Base-by-base conservation (phyloP, 352 stramenopile species). In the Salisapilia sapeloensis region DNA sequence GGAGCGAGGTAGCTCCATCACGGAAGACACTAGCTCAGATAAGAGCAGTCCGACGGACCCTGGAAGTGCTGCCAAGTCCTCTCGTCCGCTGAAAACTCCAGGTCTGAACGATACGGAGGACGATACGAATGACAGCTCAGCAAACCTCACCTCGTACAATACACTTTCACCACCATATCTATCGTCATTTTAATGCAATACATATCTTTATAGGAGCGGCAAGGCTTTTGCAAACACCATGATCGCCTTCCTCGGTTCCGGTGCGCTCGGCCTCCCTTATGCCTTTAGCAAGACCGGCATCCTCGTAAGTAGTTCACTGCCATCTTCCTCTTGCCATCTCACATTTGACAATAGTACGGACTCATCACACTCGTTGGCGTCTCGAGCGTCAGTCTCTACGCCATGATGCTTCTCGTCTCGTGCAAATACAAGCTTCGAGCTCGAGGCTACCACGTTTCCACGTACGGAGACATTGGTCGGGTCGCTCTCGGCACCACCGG, bases 201-300 rank as follows among this genome's bases (percentile, higher is more conserved):
- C 24, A 8, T 4, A 10, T 30, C 19, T 20, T 24, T 28, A 17
- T 20, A 57, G 48, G 2, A 44, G 53, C 23, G 24, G 20, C 40
- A 57, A 57, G 35, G 46, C 48, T 8, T 84, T 84, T 35, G 48
- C 56, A n/a, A 84, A 84, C 38, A 69, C 60, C 13, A 69, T 92
- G 37, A 95, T 96, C 44, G 79, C 72, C 11, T 96, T 96, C 55
- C 60, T 96, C 0, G 85, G 85, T 15, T 91, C 85, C 4, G 85
- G 85, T 18, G 67, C 95, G 7, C 53, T 96, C 14, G 85, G 82
- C 0, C 46, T 95, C 6, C 85, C 85, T 6, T 91, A 82, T 50
- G 85, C 83, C 13, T 95, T 96, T 51, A 71, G 65, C 19, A 61
- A 82, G 36, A 76, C 60, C 20, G 85, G 85, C 16, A 91, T 92